Base-by-base conservation (phyloP, 495 filamentous ascomycete species). In the Hypoxylon fuscum region DNA sequence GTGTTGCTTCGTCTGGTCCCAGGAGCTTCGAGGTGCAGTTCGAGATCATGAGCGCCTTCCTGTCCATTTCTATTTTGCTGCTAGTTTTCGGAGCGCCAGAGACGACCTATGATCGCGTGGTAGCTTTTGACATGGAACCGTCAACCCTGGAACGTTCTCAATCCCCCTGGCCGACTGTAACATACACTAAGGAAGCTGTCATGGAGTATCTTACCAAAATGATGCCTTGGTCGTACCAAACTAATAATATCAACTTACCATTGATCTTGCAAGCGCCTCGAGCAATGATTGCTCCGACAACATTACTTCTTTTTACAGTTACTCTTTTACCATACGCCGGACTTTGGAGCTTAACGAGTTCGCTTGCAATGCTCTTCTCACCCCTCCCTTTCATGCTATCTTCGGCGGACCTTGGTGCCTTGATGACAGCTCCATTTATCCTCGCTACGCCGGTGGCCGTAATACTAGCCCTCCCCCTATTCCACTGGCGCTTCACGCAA, bases 11-110 rank as follows among this genome's bases (percentile, higher is more conserved):
- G 2, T 67, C 74, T 59, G 44, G 52, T 27, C 22, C 45, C 0
- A 56, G 71, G 34, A 71, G 74, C 6, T 80, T 79, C 64, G 66
- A 72, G 18, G 67, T 76, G 25, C 78, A 81, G 48, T 80, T 77
- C 54, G 73, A 74, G 42, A 75, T 82, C 27, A 68, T 84, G 48
- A 80, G 74, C 66, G 64, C 72, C 43, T 77, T 83, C 47, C 69
- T 81, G 48, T 70, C 74, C 7, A 37, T 82, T 20, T 73, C 79
- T 4, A 69, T 83, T 5, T 64, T 80, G 1, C 69, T 81, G 15
- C 48, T 82, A 22, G 53, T 74, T n/a, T 63, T 83, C 14, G 74
- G 70, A n/a, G 64, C 67, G 0, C 81, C 81, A n/a, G 81, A 84
- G 64, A 83, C 80, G 3, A 60, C 72, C 0, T 84, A 81, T 51